A percentile compares a stretch with the other conserved stretches of the same genome.
Evolutionary conservation across 2,329 filamentous ascomycete species (phyloP).

Genomic region (Endoconidiophora laricicola): DNA sequence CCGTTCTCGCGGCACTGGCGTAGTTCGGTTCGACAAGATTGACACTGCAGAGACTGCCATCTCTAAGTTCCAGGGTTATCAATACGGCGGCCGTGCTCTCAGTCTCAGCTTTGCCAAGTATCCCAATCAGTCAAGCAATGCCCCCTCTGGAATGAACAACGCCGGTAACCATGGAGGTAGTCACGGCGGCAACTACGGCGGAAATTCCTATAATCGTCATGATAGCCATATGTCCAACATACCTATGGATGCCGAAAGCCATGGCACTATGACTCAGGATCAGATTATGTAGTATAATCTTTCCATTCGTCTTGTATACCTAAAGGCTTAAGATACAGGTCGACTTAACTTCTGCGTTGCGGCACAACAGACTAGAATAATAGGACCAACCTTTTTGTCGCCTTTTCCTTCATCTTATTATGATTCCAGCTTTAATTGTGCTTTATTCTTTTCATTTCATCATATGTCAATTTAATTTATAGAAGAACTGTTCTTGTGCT

Average conservation of each 20-base stretch:
- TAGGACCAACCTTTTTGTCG: background rate
- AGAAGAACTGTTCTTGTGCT: background rate
- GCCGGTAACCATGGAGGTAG: background rate
- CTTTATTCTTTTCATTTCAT: slow-evolving; percentile 1
- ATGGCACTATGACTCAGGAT: slow-evolving; percentile 73
- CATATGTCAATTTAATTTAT: background rate
- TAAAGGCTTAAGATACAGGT: background rate
- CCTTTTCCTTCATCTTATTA: background rate
- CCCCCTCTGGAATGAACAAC: slow-evolving; percentile 25
- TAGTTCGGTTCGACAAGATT: slow-evolving; percentile 77
- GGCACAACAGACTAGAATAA: background rate
- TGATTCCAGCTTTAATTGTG: background rate
- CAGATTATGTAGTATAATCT: slow-evolving; percentile 72
- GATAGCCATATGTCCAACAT: slow-evolving; percentile 13
- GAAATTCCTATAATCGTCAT: too few relatives aligned
- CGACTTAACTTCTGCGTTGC: background rate
- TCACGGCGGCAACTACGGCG: background rate
- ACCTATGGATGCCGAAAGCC: slow-evolving; percentile 65
- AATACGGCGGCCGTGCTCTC: slow-evolving; percentile 88
- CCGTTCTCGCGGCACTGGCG: slow-evolving; percentile 82
- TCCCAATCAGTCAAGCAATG: slow-evolving; percentile 37
- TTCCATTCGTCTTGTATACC: background rate
- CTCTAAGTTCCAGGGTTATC: slow-evolving; percentile 92
- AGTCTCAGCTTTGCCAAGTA: slow-evolving; percentile 92
- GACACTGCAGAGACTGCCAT: slow-evolving; percentile 88